These are phyloP conservation scores for Fonsecaea nubica DNA, from an alignment of 2,329 filamentous ascomycete genomes.

Conservation along the genomic window DNA sequence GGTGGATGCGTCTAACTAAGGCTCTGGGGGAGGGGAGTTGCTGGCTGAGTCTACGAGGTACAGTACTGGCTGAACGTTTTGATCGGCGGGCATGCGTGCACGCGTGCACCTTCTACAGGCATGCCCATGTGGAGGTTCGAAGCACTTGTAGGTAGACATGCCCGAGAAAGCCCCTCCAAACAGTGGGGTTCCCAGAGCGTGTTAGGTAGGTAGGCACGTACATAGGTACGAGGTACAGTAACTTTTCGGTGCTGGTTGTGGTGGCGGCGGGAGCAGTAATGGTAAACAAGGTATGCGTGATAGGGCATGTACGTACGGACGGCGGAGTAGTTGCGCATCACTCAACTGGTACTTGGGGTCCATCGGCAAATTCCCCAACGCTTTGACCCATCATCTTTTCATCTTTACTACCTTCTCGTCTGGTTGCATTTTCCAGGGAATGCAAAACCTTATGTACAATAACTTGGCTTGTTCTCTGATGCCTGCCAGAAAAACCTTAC, in stretches of 20 bases:
- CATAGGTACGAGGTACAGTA: background rate
- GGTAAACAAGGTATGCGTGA: background rate
- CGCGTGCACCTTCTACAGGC: background rate
- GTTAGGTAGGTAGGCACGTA: background rate
- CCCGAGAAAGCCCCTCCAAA: conserved; percentile 2
- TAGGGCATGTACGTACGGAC: background rate
- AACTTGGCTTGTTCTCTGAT: conserved; percentile 2
- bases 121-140: background rate
- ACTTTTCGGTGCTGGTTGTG: background rate
- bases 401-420: background rate
- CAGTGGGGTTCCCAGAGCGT: background rate
- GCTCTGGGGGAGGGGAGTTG: background rate
- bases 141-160: background rate
- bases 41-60: background rate
- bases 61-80: conserved; percentile 3
- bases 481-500: background rate
- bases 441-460: background rate
- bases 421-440: background rate
- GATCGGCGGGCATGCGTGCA: background rate
- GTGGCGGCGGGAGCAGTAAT: background rate
- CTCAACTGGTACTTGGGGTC: background rate
- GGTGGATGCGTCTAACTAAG: background rate
- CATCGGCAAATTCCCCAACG: background rate
- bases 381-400: background rate
- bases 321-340: background rate